Base-by-base conservation (phyloP, 495 filamentous ascomycete genomes). In the Talaromyces adpressus region DNA sequence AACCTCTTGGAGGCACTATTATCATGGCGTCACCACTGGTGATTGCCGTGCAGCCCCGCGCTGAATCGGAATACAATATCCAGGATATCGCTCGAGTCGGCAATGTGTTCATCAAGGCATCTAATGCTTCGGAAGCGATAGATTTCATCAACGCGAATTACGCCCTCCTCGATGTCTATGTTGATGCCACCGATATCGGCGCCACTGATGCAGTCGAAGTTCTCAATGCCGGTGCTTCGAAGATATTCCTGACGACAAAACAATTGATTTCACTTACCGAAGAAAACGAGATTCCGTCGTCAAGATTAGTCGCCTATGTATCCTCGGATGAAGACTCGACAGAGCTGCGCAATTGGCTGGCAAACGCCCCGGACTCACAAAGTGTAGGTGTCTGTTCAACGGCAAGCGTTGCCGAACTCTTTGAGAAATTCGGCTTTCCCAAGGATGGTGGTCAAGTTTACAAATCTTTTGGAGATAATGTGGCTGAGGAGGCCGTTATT, bases 161-260 rank as follows among this genome's bases (percentile, higher is more conserved):
- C 69, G 80, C 85, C 63, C 76, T 81, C 45, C 87, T 91, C 65
- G 79, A 86, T 57, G 81, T 87, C 62, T 92, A 86, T 70, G 85
- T 95, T 65, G 89, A 97, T 66, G 92, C 86, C 62, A 89, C 90
- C 22, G 75, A 79, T 27, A 83, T 98, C 60, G 67, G 82, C 63
- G 85, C 84, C 27, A 85, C 89, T 45, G 90, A 96, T 65, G 76
- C 97, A 20, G 75, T 92, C 58, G 82, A 89, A 59, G 81, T 98
- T 30, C 83, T 98, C 59, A 89, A 98, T 70, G 84, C 87, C 65
- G 94, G 95, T 59, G 91, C 91, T n/a, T 82, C 85, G 47, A 94
- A 88, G 73, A 87, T 96, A 53, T 93, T 98, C 72, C 87, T 96
- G 57, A 80, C 83, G 59, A 80, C 87, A 56, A 81, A 88, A 53